These are phyloP conservation scores for Sorghum bicolor DNA, from an alignment of 176 grass and related monocot genomes.

Conservation along the genomic window Sorghum_bicolor_NCBIv3 NC_012877.2:31556001-31556500, in stretches of 20 bases:
- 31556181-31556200: slow-evolving; percentile 81
- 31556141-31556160: neutral
- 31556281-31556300: slow-evolving; percentile 7
- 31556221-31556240: slow-evolving; percentile 70
- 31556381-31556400: slow-evolving; percentile 48
- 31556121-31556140: neutral
- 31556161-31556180: slow-evolving; percentile 41
- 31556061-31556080: no score
- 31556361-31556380: neutral
- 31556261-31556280: neutral
- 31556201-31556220: slow-evolving; percentile 86
- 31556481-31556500: slow-evolving; percentile 61
- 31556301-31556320: neutral
- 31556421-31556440: slow-evolving; percentile 98
- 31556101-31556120: neutral
- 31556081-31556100: neutral
- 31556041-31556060: no score
- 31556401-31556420: slow-evolving; percentile 80
- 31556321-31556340: neutral
- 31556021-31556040: neutral
- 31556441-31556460: slow-evolving; percentile 84
- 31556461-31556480: slow-evolving; percentile 90
- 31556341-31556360: neutral
- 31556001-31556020: neutral
- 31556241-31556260: slow-evolving; percentile 50